These are phyloP conservation scores for Trichoderma afroharzianum DNA, from an alignment of 2,329 filamentous ascomycete genomes.

Conservation along the genomic window DNA sequence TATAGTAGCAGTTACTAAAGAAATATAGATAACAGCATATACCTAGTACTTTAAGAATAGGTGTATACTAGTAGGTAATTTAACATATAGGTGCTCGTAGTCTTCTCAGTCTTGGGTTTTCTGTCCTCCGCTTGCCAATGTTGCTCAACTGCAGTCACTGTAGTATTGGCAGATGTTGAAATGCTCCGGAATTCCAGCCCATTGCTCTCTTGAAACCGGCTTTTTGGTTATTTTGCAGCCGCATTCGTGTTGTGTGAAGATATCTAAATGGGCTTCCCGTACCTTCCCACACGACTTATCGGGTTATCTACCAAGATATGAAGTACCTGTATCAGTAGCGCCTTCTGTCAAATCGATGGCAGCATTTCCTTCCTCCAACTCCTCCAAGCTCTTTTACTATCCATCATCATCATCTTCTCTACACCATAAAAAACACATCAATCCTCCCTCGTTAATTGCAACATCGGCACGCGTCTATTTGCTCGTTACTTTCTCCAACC, in stretches of 20 bases:
- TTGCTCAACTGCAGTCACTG: background rate
- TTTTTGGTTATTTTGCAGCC: background rate
- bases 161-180: background rate
- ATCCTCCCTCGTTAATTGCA: background rate
- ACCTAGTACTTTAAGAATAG: no score
- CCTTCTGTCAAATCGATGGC: background rate
- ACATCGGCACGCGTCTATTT: background rate
- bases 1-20: no score
- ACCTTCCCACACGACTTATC: background rate
- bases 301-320: background rate
- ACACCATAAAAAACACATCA: background rate
- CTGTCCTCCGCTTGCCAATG: no score
- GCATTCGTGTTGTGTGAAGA: background rate
- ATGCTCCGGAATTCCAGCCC: background rate
- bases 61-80: no score
- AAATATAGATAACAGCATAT: no score
- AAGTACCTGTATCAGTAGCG: background rate
- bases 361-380: background rate
- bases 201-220: background rate
- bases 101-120: no score
- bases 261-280: background rate
- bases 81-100: no score
- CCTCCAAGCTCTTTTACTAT: background rate
- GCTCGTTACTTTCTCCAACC: background rate
- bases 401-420: background rate